These are phyloP conservation scores for Cytospora chrysosperma DNA, from an alignment of 2,329 filamentous ascomycete species.

Conservation along the genomic window DNA sequence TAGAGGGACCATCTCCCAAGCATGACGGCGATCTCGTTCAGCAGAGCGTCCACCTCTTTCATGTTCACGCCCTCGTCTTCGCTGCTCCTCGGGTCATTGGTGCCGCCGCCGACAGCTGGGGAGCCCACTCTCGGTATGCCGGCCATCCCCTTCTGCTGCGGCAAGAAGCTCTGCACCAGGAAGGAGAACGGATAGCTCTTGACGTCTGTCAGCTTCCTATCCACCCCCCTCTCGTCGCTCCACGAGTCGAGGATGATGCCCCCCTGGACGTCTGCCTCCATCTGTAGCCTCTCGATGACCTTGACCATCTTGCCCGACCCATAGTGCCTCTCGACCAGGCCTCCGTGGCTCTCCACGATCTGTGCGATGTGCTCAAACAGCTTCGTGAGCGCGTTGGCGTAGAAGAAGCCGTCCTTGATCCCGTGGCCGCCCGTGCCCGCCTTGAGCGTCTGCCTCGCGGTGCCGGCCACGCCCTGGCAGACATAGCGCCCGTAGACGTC, in stretches of 20 bases:
- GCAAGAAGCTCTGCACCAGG: conserved; percentile 88
- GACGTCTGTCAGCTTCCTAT: conserved; percentile 86
- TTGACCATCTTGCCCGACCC: conserved; percentile 89
- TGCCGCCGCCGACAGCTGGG: conserved; percentile 59
- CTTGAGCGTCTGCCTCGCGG: conserved; percentile 78
- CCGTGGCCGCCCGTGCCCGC: conserved; percentile 56
- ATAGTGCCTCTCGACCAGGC: conserved; percentile 90
- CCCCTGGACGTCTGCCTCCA: conserved; percentile 93
- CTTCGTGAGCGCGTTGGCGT: conserved; percentile 84
- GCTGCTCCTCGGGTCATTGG: conserved; percentile 55
- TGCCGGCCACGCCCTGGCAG: conserved; percentile 86
- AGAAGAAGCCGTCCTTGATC: conserved; percentile 80
- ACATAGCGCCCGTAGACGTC: conserved; percentile 97
- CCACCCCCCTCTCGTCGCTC: conserved; percentile 83
- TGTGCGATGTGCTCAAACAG: conserved; percentile 97
- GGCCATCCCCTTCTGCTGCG: conserved; percentile 60
- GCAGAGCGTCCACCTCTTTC: conserved; percentile 86
- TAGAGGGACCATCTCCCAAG: conserved; percentile 91
- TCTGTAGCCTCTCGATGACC: conserved; percentile 88
- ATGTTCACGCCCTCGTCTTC: conserved; percentile 95
- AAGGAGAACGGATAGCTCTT: conserved; percentile 99
- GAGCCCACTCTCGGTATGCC: conserved; percentile 72
- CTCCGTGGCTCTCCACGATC: conserved; percentile 89
- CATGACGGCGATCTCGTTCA: conserved; percentile 90
- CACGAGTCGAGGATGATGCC: conserved; percentile 95